Evolutionary conservation across 805 yeast species (phyloP).

Genomic region (Wickerhamiella azymoides): DNA sequence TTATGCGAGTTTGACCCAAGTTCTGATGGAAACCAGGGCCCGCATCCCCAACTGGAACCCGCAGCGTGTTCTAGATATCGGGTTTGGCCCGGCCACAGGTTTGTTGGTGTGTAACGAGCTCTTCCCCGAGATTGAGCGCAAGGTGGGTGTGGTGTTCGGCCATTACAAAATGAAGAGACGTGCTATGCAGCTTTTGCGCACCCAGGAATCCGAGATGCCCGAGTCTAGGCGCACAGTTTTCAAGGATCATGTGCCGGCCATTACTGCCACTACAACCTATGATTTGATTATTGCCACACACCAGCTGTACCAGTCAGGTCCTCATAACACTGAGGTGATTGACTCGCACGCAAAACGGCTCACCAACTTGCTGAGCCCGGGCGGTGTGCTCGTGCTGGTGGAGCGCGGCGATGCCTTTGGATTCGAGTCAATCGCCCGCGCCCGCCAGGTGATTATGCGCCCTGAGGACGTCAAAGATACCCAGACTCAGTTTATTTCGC

Average conservation of each 20-base stretch:
- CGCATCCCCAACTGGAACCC: conserved; percentile 46
- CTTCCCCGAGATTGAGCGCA: conserved; percentile 49
- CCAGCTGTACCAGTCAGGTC: conserved; percentile 49
- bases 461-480: conserved; percentile 36
- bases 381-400: conserved; percentile 63
- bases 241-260: conserved; percentile 37
- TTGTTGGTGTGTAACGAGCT: conserved; percentile 76
- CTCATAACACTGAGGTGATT: conserved; percentile 55
- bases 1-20: conserved; percentile 56
- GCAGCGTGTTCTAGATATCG: conserved; percentile 54
- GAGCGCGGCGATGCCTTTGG: conserved; percentile 89
- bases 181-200: conserved; percentile 60
- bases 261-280: conserved; percentile 34
- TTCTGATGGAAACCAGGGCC: conserved; percentile 48
- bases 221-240: conserved; percentile 37
- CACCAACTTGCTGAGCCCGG: conserved; percentile 51
- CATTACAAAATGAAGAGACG: conserved; percentile 60
- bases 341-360: conserved; percentile 52
- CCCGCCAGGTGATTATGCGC: conserved; percentile 78
- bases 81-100: conserved; percentile 88
- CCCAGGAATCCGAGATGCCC: conserved; percentile 21
- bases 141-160: conserved; percentile 64
- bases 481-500: neutral
- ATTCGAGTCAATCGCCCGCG: conserved; percentile 76
- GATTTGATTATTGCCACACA: conserved; percentile 77